Evolutionary conservation across 1,284 basidiomycete genomes (phyloP).

Genomic region (Leccinum laetum): DNA sequence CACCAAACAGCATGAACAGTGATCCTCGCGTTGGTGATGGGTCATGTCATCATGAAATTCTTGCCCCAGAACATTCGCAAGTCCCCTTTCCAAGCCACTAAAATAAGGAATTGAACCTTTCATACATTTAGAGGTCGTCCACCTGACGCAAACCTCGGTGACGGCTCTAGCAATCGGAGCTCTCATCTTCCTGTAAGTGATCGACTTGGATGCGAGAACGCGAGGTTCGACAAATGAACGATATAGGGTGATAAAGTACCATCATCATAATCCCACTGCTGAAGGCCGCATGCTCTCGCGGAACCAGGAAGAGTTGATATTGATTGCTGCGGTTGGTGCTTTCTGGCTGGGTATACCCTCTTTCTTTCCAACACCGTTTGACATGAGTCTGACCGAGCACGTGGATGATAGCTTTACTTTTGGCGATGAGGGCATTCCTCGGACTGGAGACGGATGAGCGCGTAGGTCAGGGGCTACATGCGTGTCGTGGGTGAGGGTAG

Average conservation of each 20-base stretch:
- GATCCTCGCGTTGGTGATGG: constrained; percentile 32
- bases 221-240: constrained; percentile 1
- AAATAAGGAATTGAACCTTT: constrained; percentile 6
- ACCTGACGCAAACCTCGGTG: constrained; percentile 71
- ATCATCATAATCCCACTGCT: constrained; percentile 45
- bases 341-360: constrained; percentile 67
- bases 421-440: constrained; percentile 45
- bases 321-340: constrained; percentile 68
- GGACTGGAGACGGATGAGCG: too few relatives aligned
- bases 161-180: constrained; percentile 63
- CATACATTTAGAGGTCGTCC: constrained; percentile 54
- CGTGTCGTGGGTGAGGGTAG: too few relatives aligned
- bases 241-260: constrained; percentile 55
- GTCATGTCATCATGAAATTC: constrained; percentile 34
- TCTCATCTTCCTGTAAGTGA: constrained; percentile 61
- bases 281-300: constrained; percentile 58
- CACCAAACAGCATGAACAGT: constrained; percentile 21
- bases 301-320: constrained; percentile 66
- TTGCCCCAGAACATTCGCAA: constrained; percentile 45
- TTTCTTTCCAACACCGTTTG: neutral
- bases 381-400: constrained; percentile 8
- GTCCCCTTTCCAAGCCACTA: constrained; percentile 19
- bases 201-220: neutral
- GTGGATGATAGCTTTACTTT: constrained; percentile 36
- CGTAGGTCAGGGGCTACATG: too few relatives aligned